These are phyloP conservation scores for Lipomyces japonicus DNA, from an alignment of 805 yeast genomes.

Conservation along the genomic window DNA sequence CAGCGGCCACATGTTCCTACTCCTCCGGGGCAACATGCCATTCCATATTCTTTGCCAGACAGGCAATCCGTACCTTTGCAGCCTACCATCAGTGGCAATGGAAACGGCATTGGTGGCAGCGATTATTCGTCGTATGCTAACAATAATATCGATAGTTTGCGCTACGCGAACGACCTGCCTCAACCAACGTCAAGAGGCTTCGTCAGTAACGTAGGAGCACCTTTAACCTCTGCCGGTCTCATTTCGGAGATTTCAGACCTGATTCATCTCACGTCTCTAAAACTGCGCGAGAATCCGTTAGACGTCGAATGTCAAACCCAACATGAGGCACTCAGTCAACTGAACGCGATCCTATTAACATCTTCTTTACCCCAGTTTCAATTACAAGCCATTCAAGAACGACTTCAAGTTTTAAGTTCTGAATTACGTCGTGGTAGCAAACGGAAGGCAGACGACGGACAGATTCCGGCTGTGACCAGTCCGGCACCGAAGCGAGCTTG, in stretches of 20 bases:
- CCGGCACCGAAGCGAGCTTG: constrained; percentile 21
- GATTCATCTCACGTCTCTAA: constrained; percentile 11
- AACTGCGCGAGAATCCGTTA: constrained; percentile 8
- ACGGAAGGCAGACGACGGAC: constrained; percentile 12
- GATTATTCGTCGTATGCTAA: neutral
- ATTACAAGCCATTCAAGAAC: constrained; percentile 19
- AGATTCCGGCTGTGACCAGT: neutral
- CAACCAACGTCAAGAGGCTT: constrained; percentile 3
- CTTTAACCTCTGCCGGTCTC: constrained; percentile 12
- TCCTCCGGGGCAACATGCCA: constrained; percentile 1
- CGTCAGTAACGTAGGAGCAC: neutral
- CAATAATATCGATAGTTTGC: neutral
- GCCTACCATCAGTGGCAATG: neutral
- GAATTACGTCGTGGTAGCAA: constrained; percentile 12
- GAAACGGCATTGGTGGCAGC: no score
- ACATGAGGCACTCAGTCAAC: constrained; percentile 25
- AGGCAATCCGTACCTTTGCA: neutral
- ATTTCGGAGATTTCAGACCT: constrained; percentile 14
- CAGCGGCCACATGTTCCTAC: constrained; percentile 1
- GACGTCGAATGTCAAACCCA: constrained; percentile 33
- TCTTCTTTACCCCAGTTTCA: constrained; percentile 26
- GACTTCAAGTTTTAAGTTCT: constrained; percentile 10
- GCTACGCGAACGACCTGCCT: neutral
- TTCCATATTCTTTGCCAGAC: neutral
- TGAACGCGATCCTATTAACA: constrained; percentile 18